Base-by-base conservation (phyloP, 345 rosid species). In the Eucalyptus marginata region DNA sequence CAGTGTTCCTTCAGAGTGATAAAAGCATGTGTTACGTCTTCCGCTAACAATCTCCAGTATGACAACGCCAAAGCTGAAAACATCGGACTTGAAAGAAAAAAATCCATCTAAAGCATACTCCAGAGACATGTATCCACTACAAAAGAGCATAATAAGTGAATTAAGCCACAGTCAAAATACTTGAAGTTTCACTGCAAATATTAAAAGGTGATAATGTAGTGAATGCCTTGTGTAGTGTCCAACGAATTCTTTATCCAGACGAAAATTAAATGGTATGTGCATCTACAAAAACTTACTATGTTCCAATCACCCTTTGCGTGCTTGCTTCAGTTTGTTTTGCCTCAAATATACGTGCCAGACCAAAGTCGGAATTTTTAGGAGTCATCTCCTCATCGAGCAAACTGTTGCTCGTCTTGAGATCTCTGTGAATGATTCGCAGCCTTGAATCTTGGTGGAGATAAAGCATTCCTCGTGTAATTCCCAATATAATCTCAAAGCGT, bases 381-480 rank as follows among this genome's bases (percentile, higher is more conserved):
- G 92, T 93, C 98, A 96, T 94, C 87, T 94, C 95, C 33, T 87
- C 95, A 47, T 96, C 98, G 50, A 96, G 88, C 27, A 94, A 89
- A 87, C 95, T 88, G 51, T 96, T 95, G 91, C 96, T 95, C 1
- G 95, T 59, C 91, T 96, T 96, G 49, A 96, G 87, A 91, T 96
- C 96, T 89, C 99, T 91, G n/a, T 95, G 98, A 68, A 96, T 95
- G 84, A 96, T 95, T 88, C 95, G 92, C 86, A 94, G 87, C 87
- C 98, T 92, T 9, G 98, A 96, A 88, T 96, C 99, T 86, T 94
- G 94, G 89, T 95, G 97, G 64, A 97, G 97, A 91, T 97, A 96
- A 1, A 95, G 87, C 83, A 96, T 92, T 13, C 97, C 97, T 4
- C 99, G 90, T 49, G 95, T 94, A 33, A 96, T 93, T 90, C 97